Percentiles rank a stretch among this genome's conserved stretches.
These are phyloP conservation scores for Neofusicoccum sp. DNA, from an alignment of 2,329 filamentous ascomycete genomes.

Conservation along the genomic window DNA sequence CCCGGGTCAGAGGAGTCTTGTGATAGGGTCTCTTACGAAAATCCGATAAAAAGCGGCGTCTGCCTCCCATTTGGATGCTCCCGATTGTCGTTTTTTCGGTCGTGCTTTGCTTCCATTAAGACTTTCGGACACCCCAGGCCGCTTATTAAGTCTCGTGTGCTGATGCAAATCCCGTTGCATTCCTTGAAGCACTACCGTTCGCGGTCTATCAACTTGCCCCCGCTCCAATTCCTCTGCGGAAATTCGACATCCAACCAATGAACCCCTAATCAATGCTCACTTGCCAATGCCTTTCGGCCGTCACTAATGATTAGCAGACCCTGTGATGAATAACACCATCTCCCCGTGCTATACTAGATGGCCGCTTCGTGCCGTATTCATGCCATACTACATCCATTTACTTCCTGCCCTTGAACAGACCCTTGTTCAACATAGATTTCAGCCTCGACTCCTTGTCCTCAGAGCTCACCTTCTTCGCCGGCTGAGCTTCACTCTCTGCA, in stretches of 20 bases:
- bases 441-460: constrained; percentile 42
- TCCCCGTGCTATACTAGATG: no score
- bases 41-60: constrained; percentile 8
- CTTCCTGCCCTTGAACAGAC: constrained; percentile 31
- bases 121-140: background rate
- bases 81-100: background rate
- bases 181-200: background rate
- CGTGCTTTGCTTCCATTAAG: background rate
- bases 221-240: constrained; percentile 17
- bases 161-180: background rate
- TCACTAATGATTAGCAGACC: background rate
- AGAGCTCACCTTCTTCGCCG: constrained; percentile 28
- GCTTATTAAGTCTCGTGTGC: background rate
- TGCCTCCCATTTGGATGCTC: constrained; percentile 6
- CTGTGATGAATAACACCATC: no score
- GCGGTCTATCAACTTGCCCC: constrained; percentile 1
- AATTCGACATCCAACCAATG: background rate
- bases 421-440: constrained; percentile 38
- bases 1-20: constrained; percentile 11
- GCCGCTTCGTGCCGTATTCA: no score
- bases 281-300: constrained; percentile 24
- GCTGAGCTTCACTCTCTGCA: background rate
- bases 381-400: background rate
- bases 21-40: constrained; percentile 7
- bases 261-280: constrained; percentile 21